Conservation (phyloP, 208 protist species). For the Leishmania turanica region DNA sequence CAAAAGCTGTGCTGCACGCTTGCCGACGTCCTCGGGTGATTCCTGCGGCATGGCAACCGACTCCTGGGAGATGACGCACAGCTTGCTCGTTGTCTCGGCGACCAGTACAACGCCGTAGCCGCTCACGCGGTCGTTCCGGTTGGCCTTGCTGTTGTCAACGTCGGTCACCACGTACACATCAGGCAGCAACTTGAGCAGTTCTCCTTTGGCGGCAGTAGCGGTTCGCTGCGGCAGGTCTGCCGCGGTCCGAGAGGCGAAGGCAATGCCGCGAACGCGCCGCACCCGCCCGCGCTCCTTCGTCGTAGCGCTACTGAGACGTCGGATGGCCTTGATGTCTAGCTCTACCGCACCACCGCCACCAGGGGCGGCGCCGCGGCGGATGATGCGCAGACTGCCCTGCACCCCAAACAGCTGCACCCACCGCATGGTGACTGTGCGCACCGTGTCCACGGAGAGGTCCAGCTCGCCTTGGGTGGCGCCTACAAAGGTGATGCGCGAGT, state of each 20-base stretch:
- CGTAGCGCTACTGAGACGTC: constrained; percentile 69
- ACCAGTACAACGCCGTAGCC: constrained; percentile 93
- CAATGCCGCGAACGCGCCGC: constrained; percentile 92
- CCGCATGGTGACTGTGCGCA: constrained; percentile 90
- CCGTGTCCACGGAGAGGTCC: constrained; percentile 88
- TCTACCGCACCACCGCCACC: constrained; percentile 89
- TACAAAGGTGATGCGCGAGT: constrained; percentile 84
- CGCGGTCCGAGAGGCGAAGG: constrained; percentile 87
- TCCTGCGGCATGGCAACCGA: constrained; percentile 64
- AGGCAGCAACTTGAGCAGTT: constrained; percentile 88
- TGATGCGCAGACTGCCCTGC: constrained; percentile 73
- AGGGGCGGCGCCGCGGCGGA: constrained; percentile 80
- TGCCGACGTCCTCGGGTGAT: constrained; percentile 86
- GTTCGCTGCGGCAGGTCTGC: constrained; percentile 88
- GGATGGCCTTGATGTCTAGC: constrained; percentile 74
- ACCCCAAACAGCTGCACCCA: constrained; percentile 92
- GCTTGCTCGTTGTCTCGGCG: constrained; percentile 91
- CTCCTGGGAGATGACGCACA: constrained; percentile 88
- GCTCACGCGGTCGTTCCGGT: constrained; percentile 47
- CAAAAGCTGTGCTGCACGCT: constrained; percentile 73
- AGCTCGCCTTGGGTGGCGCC: constrained; percentile 85
- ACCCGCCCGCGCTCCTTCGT: constrained; percentile 80
- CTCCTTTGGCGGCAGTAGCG: constrained; percentile 86
- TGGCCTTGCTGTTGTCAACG: constrained; percentile 66
- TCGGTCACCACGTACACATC: constrained; percentile 95